A percentile compares a stretch with the other conserved stretches of the same genome.
These are phyloP conservation scores for Dactylellina leptospora DNA, from an alignment of 2,329 filamentous ascomycete species.

Conservation along the genomic window DNA sequence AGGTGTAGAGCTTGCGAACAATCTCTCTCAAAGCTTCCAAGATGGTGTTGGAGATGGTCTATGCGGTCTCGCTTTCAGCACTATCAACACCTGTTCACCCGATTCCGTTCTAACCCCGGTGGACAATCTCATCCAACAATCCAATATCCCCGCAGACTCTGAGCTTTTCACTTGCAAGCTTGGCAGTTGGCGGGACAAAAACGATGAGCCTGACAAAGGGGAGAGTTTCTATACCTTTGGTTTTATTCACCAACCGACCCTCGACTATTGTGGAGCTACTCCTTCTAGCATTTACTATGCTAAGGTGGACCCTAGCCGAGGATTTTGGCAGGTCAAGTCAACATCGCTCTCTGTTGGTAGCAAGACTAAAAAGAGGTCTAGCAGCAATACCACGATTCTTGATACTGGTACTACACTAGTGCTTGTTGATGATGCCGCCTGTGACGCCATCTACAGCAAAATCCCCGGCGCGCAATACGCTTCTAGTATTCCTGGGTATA, in stretches of 20 bases:
- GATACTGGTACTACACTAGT: conserved; percentile 77
- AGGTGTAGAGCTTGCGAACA: conserved; percentile 71
- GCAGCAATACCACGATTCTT: conserved; percentile 71
- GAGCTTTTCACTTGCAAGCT: conserved; percentile 73
- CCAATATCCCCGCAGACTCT: conserved; percentile 65
- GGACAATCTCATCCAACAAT: conserved; percentile 72
- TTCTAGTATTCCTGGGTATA: conserved; percentile 68
- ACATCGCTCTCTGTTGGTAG: conserved; percentile 69
- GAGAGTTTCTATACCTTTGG: conserved; percentile 77
- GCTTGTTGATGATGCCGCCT: conserved; percentile 70
- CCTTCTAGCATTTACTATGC: conserved; percentile 68
- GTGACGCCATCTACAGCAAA: conserved; percentile 70
- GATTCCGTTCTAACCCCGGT: conserved; percentile 70
- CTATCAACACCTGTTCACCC: conserved; percentile 71
- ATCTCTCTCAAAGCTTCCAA: conserved; percentile 69
- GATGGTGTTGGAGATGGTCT: conserved; percentile 70
- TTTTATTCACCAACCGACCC: conserved; percentile 72
- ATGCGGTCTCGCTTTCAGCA: conserved; percentile 72
- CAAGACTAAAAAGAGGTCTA: conserved; percentile 63
- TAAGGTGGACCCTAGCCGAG: conserved; percentile 70
- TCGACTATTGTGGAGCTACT: conserved; percentile 63
- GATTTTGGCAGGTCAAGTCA: conserved; percentile 75
- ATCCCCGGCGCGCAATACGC: conserved; percentile 72
- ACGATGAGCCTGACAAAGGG: conserved; percentile 58
- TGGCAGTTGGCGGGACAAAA: conserved; percentile 67